Evolutionary conservation across 495 filamentous ascomycete genomes (phyloP), one percentile per base, ranked within the genome.

Genomic region (Penicillium cosmopolitanum): DNA sequence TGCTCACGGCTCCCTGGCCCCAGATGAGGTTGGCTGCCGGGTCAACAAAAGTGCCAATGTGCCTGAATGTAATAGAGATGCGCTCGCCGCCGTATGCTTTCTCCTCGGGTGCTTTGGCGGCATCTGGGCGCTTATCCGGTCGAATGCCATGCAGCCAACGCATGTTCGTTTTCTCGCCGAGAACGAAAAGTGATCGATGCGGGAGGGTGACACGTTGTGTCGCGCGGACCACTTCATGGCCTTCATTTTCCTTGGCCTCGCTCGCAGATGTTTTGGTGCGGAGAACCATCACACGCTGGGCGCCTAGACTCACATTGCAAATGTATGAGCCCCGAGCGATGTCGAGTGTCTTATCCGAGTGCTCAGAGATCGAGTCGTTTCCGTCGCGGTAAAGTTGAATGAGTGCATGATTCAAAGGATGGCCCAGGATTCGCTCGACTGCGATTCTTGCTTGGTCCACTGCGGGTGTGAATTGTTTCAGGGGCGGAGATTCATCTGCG

Each of bases 261-360:
- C 55, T 48, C 15, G 62, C 66, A 53, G 81, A 73, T 35, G 86
- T 84, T 74, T 98, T 98, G 38, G 87, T 92, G 25, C 96, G 87
- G 38, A 99, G 84, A 8, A 88, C 80, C 95, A 99, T 97, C 4
- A 87, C 91, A 58, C 95, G 84, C 74, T 96, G 88, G 2, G 94
- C 95, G 5, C 95, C 95, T 18, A 99, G 80, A 58, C 91, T 96
- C 48, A 97, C 87, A 68, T 98, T 98, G 54, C 92, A 92, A 59
- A 99, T 96, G 56, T 76, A 90, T 12, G 87, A 93, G 12, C 83
- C 87, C 43, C 82, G 86, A 35, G 84, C 87, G 53, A 99, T 96
- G 63, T 99, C 95, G 6, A 99, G 75, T 0, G 94, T 97, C 75
- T 99, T 99, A 67, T 99, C 95, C 31, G 89, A 92, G 70, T 99